Evolutionary conservation across 352 stramenopile genomes (phyloP).

Genomic region (Pythium scleroteichum): DNA sequence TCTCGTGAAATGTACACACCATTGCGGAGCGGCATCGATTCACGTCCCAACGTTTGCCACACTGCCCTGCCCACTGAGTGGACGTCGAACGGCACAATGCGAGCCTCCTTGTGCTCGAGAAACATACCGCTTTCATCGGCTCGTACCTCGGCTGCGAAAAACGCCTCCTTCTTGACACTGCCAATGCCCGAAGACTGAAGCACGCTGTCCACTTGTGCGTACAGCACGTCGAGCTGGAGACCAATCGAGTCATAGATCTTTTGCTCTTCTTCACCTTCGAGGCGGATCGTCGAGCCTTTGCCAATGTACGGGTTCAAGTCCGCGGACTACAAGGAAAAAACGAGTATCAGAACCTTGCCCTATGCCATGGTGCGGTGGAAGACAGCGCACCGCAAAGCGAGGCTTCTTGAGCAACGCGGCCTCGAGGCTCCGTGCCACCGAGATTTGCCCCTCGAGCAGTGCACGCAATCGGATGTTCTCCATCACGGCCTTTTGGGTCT

Average conservation of each 20-base stretch:
- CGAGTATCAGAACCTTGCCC: neutral
- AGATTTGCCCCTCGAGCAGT: slow-evolving; percentile 33
- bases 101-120: slow-evolving; percentile 36
- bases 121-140: slow-evolving; percentile 40
- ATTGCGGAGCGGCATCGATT: slow-evolving; percentile 36
- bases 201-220: slow-evolving; percentile 39
- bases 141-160: slow-evolving; percentile 30
- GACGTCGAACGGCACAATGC: slow-evolving; percentile 36
- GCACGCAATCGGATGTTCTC: slow-evolving; percentile 48
- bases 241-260: slow-evolving; percentile 26
- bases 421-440: slow-evolving; percentile 28
- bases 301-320: slow-evolving; percentile 26
- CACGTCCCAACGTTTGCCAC: slow-evolving; percentile 29
- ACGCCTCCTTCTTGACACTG: slow-evolving; percentile 21
- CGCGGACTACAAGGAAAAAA: slow-evolving; percentile 4
- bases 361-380: neutral
- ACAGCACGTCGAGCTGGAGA: slow-evolving; percentile 36
- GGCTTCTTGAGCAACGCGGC: slow-evolving; percentile 25
- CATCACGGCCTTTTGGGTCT: slow-evolving; percentile 70
- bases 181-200: slow-evolving; percentile 25
- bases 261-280: slow-evolving; percentile 20
- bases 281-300: slow-evolving; percentile 21
- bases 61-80: slow-evolving; percentile 35
- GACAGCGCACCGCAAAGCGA: slow-evolving; percentile 16
- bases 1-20: slow-evolving; percentile 41